These are phyloP conservation scores for Debaryomyces nepalensis DNA, from an alignment of 1,139 yeast genomes.

Conservation along the genomic window DNA sequence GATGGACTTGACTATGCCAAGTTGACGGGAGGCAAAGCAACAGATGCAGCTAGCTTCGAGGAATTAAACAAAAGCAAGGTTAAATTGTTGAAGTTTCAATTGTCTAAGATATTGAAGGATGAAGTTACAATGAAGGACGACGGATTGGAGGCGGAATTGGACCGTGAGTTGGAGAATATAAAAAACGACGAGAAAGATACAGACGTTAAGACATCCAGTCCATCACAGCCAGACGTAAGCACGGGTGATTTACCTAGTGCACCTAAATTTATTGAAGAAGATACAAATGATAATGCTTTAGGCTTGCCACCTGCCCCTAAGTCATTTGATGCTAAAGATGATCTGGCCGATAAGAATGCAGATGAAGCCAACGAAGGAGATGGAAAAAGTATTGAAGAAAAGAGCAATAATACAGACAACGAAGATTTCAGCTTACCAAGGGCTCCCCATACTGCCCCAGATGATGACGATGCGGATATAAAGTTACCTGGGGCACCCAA, in stretches of 20 bases:
- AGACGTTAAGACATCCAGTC: background rate
- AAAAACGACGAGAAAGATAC: conserved; percentile 13
- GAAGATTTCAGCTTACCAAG: conserved; percentile 28
- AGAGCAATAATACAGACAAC: background rate
- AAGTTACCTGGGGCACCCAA: conserved; percentile 50
- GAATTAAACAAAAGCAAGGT: conserved; percentile 38
- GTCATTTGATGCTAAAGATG: no score
- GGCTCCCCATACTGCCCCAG: conserved; percentile 40
- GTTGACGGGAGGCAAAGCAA: conserved; percentile 39
- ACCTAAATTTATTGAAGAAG: conserved; percentile 19
- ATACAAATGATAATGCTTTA: conserved; percentile 8
- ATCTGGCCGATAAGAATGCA: conserved; percentile 1
- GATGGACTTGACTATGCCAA: conserved; percentile 38
- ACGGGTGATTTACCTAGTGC: conserved; percentile 15
- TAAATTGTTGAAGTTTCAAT: conserved; percentile 45
- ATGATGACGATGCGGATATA: conserved; percentile 28
- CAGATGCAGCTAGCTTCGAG: conserved; percentile 30
- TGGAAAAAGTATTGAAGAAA: background rate
- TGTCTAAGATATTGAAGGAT: conserved; percentile 45
- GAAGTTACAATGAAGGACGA: conserved; percentile 35
- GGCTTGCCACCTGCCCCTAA: conserved; percentile 18
- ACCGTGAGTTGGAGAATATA: conserved; percentile 29
- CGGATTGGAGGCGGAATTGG: conserved; percentile 33
- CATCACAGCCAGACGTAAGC: background rate
- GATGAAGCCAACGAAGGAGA: conserved; percentile 4